Base-by-base conservation (phyloP, 2,329 filamentous ascomycete species). In the Diaporthe humulicola region DNA sequence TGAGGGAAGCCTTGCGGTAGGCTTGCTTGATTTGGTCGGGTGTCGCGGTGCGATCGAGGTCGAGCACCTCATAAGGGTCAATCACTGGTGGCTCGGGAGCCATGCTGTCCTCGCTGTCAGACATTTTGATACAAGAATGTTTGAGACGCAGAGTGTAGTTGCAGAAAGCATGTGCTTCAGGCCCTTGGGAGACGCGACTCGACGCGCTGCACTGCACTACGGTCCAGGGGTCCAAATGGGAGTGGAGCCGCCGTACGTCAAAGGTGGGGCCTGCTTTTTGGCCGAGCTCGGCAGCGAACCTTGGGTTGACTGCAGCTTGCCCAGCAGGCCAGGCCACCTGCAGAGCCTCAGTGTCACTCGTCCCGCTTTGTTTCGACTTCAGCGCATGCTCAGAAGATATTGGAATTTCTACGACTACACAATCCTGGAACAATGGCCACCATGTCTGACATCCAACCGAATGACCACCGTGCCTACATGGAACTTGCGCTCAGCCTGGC, bases 1-100 rank as follows among this genome's bases (percentile, higher is more conserved):
- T 95, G 75, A 99, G 88, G 4, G 97, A 97, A 69, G 93, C 91
- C 83, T 97, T 98, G 81, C 95, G 94, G 86, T 99, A 99, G 25
- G 96, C 95, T 25, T 91, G 92, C 83, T 97, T 98, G 85, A 99
- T 90, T 80, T 98, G 91, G 76, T 95, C 92, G 54, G 91, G 86
- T 0, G 93, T 94, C 19, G 95, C 95, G 70, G 90, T 87, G 76
- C 91, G 90, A 50, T 92, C 88, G 54, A 99, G 83, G 30, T 88
- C 90, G 12, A 99, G 91, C 71, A 96, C 90, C 79, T 92, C 90
- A 81, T 99, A 99, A 0, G 97, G 96, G 79, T 94, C 87, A 57
- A 93, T 91, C 25, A 81, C 81, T 0, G 94, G 93, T 1, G 91
- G 92, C 50, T 91, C 89, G 73, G 87, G 88, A 36, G 89, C 86